Percentiles rank a stretch among this genome's conserved stretches.
phyloP scores from a whole-genome alignment of 345 rosid genomes.

The Eucalyptus erythrocorys region DNA sequence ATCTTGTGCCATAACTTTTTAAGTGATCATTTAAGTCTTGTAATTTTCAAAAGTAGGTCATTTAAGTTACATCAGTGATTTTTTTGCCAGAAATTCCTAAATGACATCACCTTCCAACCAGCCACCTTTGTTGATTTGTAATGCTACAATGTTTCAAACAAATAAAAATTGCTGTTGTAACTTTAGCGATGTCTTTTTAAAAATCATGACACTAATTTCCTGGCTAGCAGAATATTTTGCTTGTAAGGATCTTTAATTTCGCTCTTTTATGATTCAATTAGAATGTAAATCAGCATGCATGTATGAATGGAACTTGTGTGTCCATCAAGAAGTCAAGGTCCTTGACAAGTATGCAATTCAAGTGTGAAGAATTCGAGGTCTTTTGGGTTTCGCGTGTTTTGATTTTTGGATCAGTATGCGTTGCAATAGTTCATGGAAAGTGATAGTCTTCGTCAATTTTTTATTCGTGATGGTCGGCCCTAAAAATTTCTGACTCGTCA shows the following conservation, averaged over 20 bases:
- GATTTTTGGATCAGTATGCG: background rate
- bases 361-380: background rate
- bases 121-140: background rate
- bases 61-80: too few species aligned
- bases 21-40: background rate
- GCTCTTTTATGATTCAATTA: background rate
- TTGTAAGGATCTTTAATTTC: too few species aligned
- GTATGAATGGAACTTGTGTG: background rate
- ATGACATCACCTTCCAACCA: background rate
- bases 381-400: background rate
- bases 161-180: background rate
- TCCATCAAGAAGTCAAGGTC: background rate
- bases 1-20: background rate
- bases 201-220: too few species aligned
- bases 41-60: background rate
- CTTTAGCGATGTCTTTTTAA: too few species aligned
- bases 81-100: background rate
- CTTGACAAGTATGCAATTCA: background rate
- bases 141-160: background rate
- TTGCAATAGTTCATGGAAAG: background rate
- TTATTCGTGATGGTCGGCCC: too few species aligned
- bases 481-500: background rate
- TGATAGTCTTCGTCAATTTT: background rate
- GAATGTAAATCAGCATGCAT: background rate
- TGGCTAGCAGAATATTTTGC: background rate